Conservation (phyloP, 2,329 filamentous ascomycete genomes). For the Calonectria pteridis region DNA sequence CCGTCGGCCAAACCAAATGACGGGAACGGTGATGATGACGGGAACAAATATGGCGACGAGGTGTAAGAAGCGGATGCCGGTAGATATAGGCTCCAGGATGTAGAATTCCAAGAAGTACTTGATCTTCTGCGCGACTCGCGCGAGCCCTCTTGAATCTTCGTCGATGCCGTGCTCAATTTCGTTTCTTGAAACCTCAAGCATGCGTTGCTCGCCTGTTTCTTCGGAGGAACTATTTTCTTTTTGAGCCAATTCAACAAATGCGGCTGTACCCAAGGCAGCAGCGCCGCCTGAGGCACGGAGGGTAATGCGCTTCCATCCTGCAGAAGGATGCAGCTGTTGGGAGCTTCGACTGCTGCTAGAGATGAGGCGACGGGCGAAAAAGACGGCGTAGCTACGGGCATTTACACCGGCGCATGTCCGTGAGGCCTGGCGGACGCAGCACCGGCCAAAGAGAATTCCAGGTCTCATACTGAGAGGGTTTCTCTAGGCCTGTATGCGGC, state of each 20-base stretch:
- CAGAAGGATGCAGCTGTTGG: slow-evolving; percentile 44
- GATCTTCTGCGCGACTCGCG: slow-evolving; percentile 68
- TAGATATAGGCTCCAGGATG: slow-evolving; percentile 88
- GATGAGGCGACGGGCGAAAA: slow-evolving; percentile 37
- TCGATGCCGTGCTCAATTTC: slow-evolving; percentile 81
- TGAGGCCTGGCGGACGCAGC: slow-evolving; percentile 55
- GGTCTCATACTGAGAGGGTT: slow-evolving; percentile 59
- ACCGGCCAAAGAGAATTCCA: slow-evolving; percentile 57
- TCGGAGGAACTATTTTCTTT: slow-evolving; percentile 62
- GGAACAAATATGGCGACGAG: slow-evolving; percentile 91
- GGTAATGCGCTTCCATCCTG: slow-evolving; percentile 40
- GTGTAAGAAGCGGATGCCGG: slow-evolving; percentile 88
- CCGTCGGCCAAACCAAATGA: slow-evolving; percentile 81
- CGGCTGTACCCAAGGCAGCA: slow-evolving; percentile 63
- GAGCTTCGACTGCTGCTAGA: slow-evolving; percentile 43
- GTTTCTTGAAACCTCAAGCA: slow-evolving; percentile 84
- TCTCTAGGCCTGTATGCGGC: neutral
- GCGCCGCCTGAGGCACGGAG: slow-evolving; percentile 57
- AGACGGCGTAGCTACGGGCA: slow-evolving; percentile 23
- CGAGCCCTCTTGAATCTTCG: slow-evolving; percentile 70
- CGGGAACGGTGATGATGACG: slow-evolving; percentile 83
- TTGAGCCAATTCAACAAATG: slow-evolving; percentile 70
- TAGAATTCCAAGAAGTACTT: slow-evolving; percentile 78
- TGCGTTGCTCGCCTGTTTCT: slow-evolving; percentile 83
- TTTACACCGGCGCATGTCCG: slow-evolving; percentile 43